Base-by-base conservation (phyloP, 306 rosid genomes). In the Casuarina equisetifolia region DNA sequence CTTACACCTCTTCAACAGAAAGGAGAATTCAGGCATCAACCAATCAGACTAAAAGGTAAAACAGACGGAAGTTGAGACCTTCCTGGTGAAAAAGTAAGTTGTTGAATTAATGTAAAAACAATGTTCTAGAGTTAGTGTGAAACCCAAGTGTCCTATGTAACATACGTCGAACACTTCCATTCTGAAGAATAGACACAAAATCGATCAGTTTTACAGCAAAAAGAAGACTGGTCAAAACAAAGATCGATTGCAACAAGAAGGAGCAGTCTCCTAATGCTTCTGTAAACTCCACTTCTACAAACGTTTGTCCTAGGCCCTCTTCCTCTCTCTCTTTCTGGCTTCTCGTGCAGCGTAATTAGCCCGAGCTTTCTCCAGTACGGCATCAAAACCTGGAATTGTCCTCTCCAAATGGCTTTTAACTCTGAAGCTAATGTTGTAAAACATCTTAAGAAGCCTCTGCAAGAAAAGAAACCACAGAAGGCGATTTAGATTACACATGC, bases 371-470 rank as follows among this genome's bases (percentile, higher is more conserved):
- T 84, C 53, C 82, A 42, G 15, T 79, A 91, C 50, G 40, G 71
- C 76, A 64, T 64, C 67, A 55, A 88, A 95, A 70, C 97, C 98
- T 44, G 96, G 92, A 83, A 87, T 52, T 38, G 78, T 43, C 57
- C 32, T 6, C 36, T 72, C 73, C 88, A 91, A 0, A 49, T 57
- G 51, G 17, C 70, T 50, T 48, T 44, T 61, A 20, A 72, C 82
- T 72, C 42, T 13, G 45, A 7, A 2, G 58, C 45, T 69, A 13
- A 89, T 83, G 75, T 59, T 49, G 19, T 25, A 11, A 72, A 76
- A 85, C 77, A 69, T 11, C 44, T 36, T 67, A 55, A 73, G 52
- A 17, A 83, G 3, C 36, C 86, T 84, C 98, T 95, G 96, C 77
- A 82, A 84, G 76, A 80, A 79, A 68, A 48, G 15, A 55, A 79